Evolutionary conservation across 2,329 filamentous ascomycete genomes (phyloP).

Genomic region (Colletotrichum chrysophilum): DNA sequence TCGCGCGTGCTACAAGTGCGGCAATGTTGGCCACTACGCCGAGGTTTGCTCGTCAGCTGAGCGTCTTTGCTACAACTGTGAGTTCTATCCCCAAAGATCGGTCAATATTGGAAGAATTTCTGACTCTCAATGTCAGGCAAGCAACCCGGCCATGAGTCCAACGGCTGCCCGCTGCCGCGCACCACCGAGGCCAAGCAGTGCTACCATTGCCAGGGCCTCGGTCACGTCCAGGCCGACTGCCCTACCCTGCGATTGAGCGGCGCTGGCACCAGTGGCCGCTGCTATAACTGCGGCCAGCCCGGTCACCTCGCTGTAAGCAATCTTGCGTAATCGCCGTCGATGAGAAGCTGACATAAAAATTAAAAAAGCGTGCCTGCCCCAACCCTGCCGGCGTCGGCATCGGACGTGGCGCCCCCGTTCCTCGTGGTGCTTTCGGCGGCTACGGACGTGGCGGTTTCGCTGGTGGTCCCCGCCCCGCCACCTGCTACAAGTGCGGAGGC

Average conservation of each 20-base stretch:
- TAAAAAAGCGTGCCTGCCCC: slow-evolving; percentile 79
- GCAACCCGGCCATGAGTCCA: slow-evolving; percentile 94
- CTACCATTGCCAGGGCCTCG: slow-evolving; percentile 98
- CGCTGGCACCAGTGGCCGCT: slow-evolving; percentile 81
- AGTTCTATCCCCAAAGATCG: slow-evolving; percentile 37
- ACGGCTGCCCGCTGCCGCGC: slow-evolving; percentile 93
- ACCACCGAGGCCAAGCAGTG: slow-evolving; percentile 99
- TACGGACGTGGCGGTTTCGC: slow-evolving; percentile 77
- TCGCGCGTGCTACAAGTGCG: slow-evolving; percentile 83
- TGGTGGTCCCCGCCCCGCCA: slow-evolving; percentile 71
- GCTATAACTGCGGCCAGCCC: slow-evolving; percentile 94
- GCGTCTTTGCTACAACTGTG: slow-evolving; percentile 99
- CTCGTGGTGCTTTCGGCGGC: slow-evolving; percentile 74
- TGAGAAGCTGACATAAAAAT: slow-evolving; percentile 34
- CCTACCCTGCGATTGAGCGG: slow-evolving; percentile 92
- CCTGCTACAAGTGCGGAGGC: slow-evolving; percentile 78
- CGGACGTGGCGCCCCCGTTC: slow-evolving; percentile 70
- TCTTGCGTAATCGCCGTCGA: not conserved
- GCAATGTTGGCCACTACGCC: slow-evolving; percentile 80
- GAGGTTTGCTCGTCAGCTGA: slow-evolving; percentile 98
- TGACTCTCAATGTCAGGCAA: slow-evolving; percentile 61
- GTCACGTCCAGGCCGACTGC: slow-evolving; percentile 98
- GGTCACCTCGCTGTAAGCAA: slow-evolving; percentile 85
- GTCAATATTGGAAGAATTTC: not conserved
- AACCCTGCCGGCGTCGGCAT: slow-evolving; percentile 68